Base-by-base conservation (phyloP, 2,329 filamentous ascomycete genomes). In the Pestalotiopsis sp. region DNA sequence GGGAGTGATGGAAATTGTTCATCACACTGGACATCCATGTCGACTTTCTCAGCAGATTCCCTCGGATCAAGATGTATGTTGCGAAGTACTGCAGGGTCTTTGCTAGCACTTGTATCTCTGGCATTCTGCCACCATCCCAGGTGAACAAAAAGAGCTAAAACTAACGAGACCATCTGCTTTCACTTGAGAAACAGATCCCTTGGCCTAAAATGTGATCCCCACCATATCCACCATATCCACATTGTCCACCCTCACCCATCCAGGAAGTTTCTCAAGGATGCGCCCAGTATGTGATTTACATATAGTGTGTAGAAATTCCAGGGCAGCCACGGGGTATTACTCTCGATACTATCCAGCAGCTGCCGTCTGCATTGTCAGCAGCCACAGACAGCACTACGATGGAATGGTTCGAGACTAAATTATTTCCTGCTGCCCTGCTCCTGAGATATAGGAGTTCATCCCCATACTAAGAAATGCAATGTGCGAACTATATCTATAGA, bases 151-250 rank as follows among this genome's bases (percentile, higher is more conserved):
- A 17, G 31, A 36, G 31, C 31, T 36, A 36, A 36, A 36, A 36
- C 31, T 36, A 36, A 36, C 31, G 31, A 36, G 31, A 9, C 31
- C 31, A 36, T 36, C 31, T 36, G 31, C 31, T 36, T 36, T 36
- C 31, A 36, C 31, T 36, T 36, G 31, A 36, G 31, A 36, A 20
- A 52, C 45, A 52, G 45, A 52, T 52, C 45, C 45, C n/a, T 20
- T 20, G 25, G 27, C 12, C 27, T 20, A 20, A 62, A 20, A 39
- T 14, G 59, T 36, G 20, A 25, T 57, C 64, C 25, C 64, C 45
- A 66, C 64, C 49, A 23, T 66, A 20, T 27, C 64, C 64, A 66
- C 64, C 49, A 36, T 20, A 5, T 17, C 39, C 39, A 66, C 52
- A 58, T 66, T 66, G 14, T 45, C 39, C 23, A 66, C 57, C 23